These are phyloP conservation scores for Arachnopeziza araneosa DNA, from an alignment of 2,329 filamentous ascomycete genomes.

Conservation along the genomic window DNA sequence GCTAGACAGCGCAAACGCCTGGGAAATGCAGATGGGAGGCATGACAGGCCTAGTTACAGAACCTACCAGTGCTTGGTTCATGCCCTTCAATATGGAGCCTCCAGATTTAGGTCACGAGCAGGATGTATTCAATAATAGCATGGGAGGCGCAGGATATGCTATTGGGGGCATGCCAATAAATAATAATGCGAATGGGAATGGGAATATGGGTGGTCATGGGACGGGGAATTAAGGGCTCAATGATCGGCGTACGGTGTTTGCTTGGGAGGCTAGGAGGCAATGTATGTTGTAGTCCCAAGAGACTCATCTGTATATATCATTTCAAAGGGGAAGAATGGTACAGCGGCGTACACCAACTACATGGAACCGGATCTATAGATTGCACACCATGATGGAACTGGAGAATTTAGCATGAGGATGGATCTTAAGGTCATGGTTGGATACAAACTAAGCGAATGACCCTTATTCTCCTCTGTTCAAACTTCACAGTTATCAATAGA, in stretches of 20 bases:
- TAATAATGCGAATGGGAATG: slow-evolving; percentile 28
- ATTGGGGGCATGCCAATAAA: slow-evolving; percentile 22
- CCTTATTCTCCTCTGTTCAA: background rate
- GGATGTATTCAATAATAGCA: slow-evolving; percentile 23
- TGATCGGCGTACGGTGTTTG: background rate
- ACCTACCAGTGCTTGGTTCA: slow-evolving; percentile 73
- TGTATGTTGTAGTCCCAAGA: too few relatives aligned
- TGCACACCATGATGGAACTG: background rate
- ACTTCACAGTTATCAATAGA: background rate
- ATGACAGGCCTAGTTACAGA: slow-evolving; percentile 33
- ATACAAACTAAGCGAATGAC: background rate
- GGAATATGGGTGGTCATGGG: slow-evolving; percentile 33
- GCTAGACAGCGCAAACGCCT: slow-evolving; percentile 20
- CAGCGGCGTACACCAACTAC: background rate
- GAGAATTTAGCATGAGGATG: background rate
- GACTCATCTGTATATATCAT: background rate
- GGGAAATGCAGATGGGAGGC: slow-evolving; percentile 26
- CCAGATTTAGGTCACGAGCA: slow-evolving; percentile 52
- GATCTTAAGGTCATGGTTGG: background rate
- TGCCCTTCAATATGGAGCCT: slow-evolving; percentile 87
- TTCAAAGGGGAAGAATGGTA: background rate
- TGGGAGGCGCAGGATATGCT: slow-evolving; percentile 15
- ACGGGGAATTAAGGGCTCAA: background rate
- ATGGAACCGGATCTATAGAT: background rate
- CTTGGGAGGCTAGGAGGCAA: background rate